Conservation (phyloP, 805 yeast genomes). For the Ogataea trehaloabstinens region DNA sequence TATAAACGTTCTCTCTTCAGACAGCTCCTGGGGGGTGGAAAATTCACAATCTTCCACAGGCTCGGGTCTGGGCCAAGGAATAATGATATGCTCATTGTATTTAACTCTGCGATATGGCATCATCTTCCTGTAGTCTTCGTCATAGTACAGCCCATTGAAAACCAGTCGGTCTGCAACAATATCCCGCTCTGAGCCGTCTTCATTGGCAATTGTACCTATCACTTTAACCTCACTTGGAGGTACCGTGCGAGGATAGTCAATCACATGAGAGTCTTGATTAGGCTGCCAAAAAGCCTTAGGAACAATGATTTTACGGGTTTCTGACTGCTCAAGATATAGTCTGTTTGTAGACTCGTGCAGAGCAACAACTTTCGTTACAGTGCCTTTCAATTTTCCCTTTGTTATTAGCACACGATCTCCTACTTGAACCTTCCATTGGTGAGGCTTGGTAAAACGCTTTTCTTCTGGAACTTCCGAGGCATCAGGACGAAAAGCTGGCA, state of each 20-base stretch:
- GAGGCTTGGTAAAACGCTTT: conserved; percentile 38
- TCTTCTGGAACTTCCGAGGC: conserved; percentile 30
- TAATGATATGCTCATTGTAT: conserved; percentile 62
- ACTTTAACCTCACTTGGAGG: conserved; percentile 62
- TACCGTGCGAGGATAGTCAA: conserved; percentile 65
- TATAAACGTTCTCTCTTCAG: conserved; percentile 70
- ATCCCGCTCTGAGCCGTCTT: conserved; percentile 58
- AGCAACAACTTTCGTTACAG: conserved; percentile 62
- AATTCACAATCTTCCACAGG: conserved; percentile 52
- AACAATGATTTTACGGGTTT: conserved; percentile 57
- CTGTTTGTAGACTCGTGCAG: conserved; percentile 62
- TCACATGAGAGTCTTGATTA: conserved; percentile 68
- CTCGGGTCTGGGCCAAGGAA: conserved; percentile 89
- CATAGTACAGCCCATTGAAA: conserved; percentile 69
- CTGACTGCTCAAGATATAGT: conserved; percentile 65
- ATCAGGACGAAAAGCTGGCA: conserved; percentile 32
- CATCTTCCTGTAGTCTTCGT: conserved; percentile 66
- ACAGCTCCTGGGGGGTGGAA: conserved; percentile 56
- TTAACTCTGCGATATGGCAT: conserved; percentile 77
- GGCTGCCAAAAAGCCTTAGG: conserved; percentile 74
- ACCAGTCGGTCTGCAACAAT: conserved; percentile 77
- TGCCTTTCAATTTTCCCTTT: conserved; percentile 73
- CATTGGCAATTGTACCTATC: conserved; percentile 74
- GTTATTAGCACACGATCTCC: conserved; percentile 79
- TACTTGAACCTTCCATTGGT: conserved; percentile 59